Base-by-base conservation (phyloP, 331 rosid genomes). In the Quercus lobata region DNA sequence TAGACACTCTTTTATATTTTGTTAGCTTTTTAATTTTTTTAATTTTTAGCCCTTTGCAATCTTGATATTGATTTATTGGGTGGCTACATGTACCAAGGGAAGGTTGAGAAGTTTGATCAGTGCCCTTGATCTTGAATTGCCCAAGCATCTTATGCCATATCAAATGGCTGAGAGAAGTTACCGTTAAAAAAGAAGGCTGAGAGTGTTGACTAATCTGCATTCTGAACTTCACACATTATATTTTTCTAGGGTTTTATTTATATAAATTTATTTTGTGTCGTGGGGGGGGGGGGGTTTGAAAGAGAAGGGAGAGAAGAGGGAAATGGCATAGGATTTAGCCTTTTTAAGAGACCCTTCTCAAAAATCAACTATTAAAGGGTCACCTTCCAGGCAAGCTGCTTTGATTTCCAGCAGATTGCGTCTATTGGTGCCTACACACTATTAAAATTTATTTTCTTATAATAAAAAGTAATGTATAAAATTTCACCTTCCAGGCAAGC, bases 81-180 rank as follows among this genome's bases (percentile, higher is more conserved):
- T 5, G n/a, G 97, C 97, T 94, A 80, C 81, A 92, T 91, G 98
- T 94, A 91, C 98, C 97, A 86, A 92, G 95, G 69, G 73, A 75
- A 85, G 92, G 98, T 94, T 84, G 55, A 55, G 44, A 30, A 25
- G 25, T 0, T 32, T 32, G 52, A 57, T 32, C 34, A 56, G 32
- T 93, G 57, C 88, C 91, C 89, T 88, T 79, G 37, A 79, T 81
- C 97, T 94, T 94, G 97, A 94, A 82, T 35, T 88, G 86, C 97
- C 97, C 97, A 85, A 81, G 88, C 22, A 94, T 97, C 93, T 92
- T 90, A 87, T 89, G 97, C 97, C 30, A 92, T 5, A 92, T 84
- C 37, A 14, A 81, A 44, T 19, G 6, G 4, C 1, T 27, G n/a
- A 14, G 74, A 82, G 94, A 86, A 82, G 91, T 90, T 94, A 22